Evolutionary conservation across 2,329 filamentous ascomycete genomes (phyloP).

Genomic region (Verticillium isaacii): DNA sequence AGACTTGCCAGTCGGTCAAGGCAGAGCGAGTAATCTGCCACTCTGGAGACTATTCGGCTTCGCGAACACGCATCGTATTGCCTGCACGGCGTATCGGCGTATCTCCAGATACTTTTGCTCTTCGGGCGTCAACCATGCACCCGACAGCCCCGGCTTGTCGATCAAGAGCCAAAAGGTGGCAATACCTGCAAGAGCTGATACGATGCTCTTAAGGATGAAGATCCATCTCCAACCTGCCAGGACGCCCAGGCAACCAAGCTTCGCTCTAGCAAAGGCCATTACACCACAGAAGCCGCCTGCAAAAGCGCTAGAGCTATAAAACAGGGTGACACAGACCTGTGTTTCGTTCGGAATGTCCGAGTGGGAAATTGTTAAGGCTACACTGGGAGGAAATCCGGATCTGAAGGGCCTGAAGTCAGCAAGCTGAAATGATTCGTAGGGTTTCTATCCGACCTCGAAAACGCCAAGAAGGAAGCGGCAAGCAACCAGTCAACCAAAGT

Average conservation of each 20-base stretch:
- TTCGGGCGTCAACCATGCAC: slow-evolving; percentile 27
- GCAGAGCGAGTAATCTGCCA: slow-evolving; percentile 23
- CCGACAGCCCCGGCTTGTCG: slow-evolving; percentile 28
- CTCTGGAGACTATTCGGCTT: slow-evolving; percentile 10
- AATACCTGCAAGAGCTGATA: slow-evolving; percentile 29
- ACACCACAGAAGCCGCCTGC: slow-evolving; percentile 40
- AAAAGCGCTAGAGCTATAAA: slow-evolving; percentile 28
- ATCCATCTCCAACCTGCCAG: slow-evolving; percentile 46
- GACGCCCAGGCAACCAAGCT: slow-evolving; percentile 36
- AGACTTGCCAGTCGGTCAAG: slow-evolving; percentile 38
- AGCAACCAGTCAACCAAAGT: slow-evolving; percentile 19
- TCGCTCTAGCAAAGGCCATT: slow-evolving; percentile 35
- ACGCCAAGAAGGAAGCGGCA: slow-evolving; percentile 11
- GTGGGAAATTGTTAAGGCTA: slow-evolving; percentile 20
- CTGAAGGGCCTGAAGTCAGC: slow-evolving; percentile 9
- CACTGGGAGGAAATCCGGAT: slow-evolving; percentile 23
- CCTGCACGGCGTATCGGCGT: slow-evolving; percentile 21
- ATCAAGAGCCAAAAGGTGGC: slow-evolving; percentile 36
- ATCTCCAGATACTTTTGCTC: slow-evolving; percentile 30
- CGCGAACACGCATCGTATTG: slow-evolving; percentile 2
- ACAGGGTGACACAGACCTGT: slow-evolving; percentile 23
- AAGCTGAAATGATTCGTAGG: background rate
- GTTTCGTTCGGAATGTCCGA: slow-evolving; percentile 25
- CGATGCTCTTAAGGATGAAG: slow-evolving; percentile 46
- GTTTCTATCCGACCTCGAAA: background rate